A percentile compares a stretch with the other conserved stretches of the same genome.
These are phyloP conservation scores for Adenanthera pavonina DNA, from an alignment of 306 rosid genomes.

Conservation along the genomic window DNA sequence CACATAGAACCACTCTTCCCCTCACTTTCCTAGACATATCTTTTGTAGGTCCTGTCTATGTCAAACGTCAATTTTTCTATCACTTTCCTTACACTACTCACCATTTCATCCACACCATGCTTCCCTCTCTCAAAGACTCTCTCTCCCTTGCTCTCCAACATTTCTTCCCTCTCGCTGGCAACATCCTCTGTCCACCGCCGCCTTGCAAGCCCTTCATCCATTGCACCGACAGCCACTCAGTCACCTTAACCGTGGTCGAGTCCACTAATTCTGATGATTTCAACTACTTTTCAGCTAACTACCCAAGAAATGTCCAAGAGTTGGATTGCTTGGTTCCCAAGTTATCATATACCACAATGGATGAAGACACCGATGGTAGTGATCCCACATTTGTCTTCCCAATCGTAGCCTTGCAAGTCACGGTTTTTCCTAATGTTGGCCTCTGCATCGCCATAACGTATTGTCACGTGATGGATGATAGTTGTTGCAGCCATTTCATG, in stretches of 20 bases:
- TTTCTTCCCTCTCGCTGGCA: constrained; percentile 46
- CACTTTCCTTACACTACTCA: constrained; percentile 35
- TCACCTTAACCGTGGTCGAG: constrained; percentile 26
- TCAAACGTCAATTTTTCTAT: constrained; percentile 57
- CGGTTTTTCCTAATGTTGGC: constrained; percentile 39
- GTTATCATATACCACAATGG: background rate
- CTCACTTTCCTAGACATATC: constrained; percentile 58
- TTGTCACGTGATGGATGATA: constrained; percentile 49
- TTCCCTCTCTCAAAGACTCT: constrained; percentile 57
- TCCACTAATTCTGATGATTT: constrained; percentile 9
- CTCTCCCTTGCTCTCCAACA: constrained; percentile 47
- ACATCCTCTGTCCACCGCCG: constrained; percentile 42
- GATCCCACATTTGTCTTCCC: constrained; percentile 28
- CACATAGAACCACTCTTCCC: constrained; percentile 39
- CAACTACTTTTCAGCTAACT: constrained; percentile 34
- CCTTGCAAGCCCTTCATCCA: constrained; percentile 46
- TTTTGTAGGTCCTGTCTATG: constrained; percentile 45
- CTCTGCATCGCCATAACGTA: constrained; percentile 54
- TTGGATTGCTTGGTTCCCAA: constrained; percentile 38
- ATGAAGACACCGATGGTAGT: background rate
- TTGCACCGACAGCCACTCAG: background rate
- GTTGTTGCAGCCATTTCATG: constrained; percentile 46
- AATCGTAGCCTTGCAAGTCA: constrained; percentile 35
- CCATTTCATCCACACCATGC: constrained; percentile 37
- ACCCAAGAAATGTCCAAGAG: constrained; percentile 25